Evolutionary conservation across 192 early-diverging fungal species (phyloP).

Genomic region (Linnemannia schmuckeri): DNA sequence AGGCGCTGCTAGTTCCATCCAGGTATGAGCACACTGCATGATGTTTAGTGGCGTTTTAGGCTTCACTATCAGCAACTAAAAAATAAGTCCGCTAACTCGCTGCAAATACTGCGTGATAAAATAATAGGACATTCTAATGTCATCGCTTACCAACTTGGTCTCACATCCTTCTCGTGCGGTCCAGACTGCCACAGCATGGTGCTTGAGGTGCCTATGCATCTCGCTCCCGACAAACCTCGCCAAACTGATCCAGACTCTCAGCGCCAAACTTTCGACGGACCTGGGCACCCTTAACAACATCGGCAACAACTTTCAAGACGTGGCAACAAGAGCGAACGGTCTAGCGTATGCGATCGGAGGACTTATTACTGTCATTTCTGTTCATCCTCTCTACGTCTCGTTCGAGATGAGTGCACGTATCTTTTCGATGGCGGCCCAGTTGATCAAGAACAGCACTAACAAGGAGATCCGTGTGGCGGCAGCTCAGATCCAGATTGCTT

Average conservation of each 20-base stretch:
- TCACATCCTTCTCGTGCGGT: conserved; percentile 77
- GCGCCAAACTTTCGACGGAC: conserved; percentile 62
- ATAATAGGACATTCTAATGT: conserved; percentile 69
- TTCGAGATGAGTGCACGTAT: conserved; percentile 85
- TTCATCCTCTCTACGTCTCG: conserved; percentile 75
- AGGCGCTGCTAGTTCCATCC: conserved; percentile 72
- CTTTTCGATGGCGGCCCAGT: conserved; percentile 80
- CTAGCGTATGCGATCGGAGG: conserved; percentile 72
- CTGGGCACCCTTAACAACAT: conserved; percentile 81
- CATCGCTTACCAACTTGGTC: conserved; percentile 78
- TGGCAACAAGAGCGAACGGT: conserved; percentile 72
- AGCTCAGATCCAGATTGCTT: conserved; percentile 79
- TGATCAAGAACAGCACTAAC: conserved; percentile 72
- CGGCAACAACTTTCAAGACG: conserved; percentile 67
- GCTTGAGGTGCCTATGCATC: conserved; percentile 75
- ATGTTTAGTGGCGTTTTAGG: background rate
- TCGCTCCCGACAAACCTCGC: conserved; percentile 75
- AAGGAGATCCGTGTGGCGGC: conserved; percentile 73
- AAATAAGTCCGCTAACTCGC: background rate
- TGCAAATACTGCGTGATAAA: background rate
- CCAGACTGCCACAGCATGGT: conserved; percentile 80
- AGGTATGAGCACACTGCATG: conserved; percentile 48
- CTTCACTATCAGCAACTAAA: too few species aligned
- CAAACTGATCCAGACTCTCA: conserved; percentile 64
- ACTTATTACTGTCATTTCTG: conserved; percentile 77